phyloP scores from a whole-genome alignment of 805 yeast species.

The Ogataea saltuana region DNA sequence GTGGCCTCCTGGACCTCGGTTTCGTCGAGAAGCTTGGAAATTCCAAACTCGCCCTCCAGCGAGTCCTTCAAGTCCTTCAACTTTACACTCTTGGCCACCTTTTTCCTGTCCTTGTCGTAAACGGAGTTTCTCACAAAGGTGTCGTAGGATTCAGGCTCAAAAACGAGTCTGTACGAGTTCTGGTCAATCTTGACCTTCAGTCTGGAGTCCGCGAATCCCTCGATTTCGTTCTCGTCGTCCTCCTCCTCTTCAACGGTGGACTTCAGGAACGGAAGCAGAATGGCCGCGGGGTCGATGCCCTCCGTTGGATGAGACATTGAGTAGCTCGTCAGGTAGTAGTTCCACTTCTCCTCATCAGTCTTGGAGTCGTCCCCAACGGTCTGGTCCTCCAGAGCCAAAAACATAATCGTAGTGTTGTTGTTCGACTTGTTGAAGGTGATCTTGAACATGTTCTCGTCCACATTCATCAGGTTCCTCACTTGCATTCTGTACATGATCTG shows the following conservation, averaged over 20 bases:
- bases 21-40: conserved; percentile 51
- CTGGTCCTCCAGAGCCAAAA: conserved; percentile 83
- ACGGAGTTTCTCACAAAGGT: conserved; percentile 66
- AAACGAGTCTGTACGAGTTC: conserved; percentile 76
- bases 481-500: conserved; percentile 91
- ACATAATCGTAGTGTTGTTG: conserved; percentile 66
- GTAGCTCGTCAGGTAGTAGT: conserved; percentile 89
- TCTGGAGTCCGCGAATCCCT: conserved; percentile 67
- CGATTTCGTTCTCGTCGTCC: conserved; percentile 41
- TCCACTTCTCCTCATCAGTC: conserved; percentile 80
- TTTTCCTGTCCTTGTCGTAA: conserved; percentile 36
- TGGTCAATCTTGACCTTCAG: conserved; percentile 77
- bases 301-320: conserved; percentile 97
- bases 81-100: conserved; percentile 16
- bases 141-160: conserved; percentile 78
- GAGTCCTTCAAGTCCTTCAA: conserved; percentile 37
- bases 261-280: conserved; percentile 78
- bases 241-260: conserved; percentile 52
- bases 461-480: conserved; percentile 72
- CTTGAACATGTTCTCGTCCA: conserved; percentile 92
- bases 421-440: conserved; percentile 63
- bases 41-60: conserved; percentile 56
- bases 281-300: conserved; percentile 78
- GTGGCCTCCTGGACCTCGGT: conserved; percentile 36
- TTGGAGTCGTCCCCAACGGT: conserved; percentile 66